Percentiles rank a stretch among this genome's conserved stretches.
These are phyloP conservation scores for Penstemon newberryi DNA, from an alignment of 257 asterid species.

Conservation along the genomic window DNA sequence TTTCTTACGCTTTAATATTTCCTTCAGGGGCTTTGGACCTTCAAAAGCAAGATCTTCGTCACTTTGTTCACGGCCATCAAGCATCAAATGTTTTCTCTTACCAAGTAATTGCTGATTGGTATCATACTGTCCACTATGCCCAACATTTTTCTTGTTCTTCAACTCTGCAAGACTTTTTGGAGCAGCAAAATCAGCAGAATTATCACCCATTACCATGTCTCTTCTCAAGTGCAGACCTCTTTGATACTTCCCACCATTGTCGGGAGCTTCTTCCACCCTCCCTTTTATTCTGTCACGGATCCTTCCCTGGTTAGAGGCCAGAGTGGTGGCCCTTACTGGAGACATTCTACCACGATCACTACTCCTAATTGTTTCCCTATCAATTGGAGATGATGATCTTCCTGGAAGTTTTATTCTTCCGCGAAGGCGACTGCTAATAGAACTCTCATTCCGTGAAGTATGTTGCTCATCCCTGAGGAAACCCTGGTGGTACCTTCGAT, in stretches of 20 bases:
- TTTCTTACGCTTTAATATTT: conserved; percentile 81
- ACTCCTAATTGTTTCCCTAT: conserved; percentile 48
- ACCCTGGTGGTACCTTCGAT: conserved; percentile 39
- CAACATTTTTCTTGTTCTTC: conserved; percentile 53
- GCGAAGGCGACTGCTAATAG: conserved; percentile 64
- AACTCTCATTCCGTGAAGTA: conserved; percentile 42
- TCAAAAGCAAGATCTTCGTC: conserved; percentile 62
- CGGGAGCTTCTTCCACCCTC: conserved; percentile 49
- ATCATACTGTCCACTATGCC: conserved; percentile 35
- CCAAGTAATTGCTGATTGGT: conserved; percentile 53
- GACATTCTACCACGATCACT: conserved; percentile 47
- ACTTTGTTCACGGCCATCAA: conserved; percentile 44
- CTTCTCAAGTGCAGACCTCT: conserved; percentile 48
- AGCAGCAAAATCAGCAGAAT: conserved; percentile 47
- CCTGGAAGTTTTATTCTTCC: conserved; percentile 75
- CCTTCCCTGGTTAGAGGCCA: conserved; percentile 51
- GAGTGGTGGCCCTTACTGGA: conserved; percentile 40
- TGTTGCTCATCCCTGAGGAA: conserved; percentile 41
- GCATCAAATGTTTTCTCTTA: conserved; percentile 57
- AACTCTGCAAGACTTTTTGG: conserved; percentile 81
- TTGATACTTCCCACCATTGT: conserved; percentile 41
- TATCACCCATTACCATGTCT: conserved; percentile 38
- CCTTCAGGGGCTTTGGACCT: conserved; percentile 88
- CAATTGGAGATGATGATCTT: conserved; percentile 49
- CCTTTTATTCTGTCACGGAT: conserved; percentile 61